phyloP scores from a whole-genome alignment of 2,329 filamentous ascomycete species.

The Verticillium nubilum region DNA sequence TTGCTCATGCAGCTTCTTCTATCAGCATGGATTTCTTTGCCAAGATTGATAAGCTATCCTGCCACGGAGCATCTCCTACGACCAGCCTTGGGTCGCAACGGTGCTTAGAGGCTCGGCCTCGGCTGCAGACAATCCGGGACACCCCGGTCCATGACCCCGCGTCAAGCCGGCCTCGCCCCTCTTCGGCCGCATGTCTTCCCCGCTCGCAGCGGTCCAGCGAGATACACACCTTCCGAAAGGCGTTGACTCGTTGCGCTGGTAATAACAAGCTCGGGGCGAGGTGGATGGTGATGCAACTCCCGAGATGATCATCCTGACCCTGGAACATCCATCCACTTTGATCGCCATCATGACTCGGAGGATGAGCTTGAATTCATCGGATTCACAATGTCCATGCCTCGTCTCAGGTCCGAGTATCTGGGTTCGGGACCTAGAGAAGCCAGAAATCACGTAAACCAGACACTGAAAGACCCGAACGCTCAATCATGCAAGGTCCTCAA shows the following conservation, averaged over 20 bases:
- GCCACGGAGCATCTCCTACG: neutral
- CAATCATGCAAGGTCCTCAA: neutral
- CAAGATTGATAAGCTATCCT: neutral
- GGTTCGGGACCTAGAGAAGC: too few relatives aligned
- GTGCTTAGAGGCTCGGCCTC: neutral
- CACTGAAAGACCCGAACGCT: neutral
- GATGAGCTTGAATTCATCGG: neutral
- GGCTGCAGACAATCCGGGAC: neutral
- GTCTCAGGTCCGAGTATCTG: too few relatives aligned
- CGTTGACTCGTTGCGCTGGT: neutral
- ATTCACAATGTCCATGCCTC: too few relatives aligned
- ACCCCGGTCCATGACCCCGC: neutral
- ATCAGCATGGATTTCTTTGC: too few relatives aligned
- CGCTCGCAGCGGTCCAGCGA: neutral
- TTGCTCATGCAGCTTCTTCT: too few relatives aligned
- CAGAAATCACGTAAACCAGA: too few relatives aligned
- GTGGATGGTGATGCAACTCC: neutral
- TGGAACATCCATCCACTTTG: neutral
- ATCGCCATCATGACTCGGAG: neutral
- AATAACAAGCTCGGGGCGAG: neutral
- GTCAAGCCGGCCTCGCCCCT: neutral
- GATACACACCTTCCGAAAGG: neutral
- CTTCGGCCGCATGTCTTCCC: neutral
- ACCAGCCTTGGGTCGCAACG: neutral
- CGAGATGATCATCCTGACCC: neutral